phyloP scores from a whole-genome alignment of 139 green algal species.

The Chlorella vulgaris region DNA sequence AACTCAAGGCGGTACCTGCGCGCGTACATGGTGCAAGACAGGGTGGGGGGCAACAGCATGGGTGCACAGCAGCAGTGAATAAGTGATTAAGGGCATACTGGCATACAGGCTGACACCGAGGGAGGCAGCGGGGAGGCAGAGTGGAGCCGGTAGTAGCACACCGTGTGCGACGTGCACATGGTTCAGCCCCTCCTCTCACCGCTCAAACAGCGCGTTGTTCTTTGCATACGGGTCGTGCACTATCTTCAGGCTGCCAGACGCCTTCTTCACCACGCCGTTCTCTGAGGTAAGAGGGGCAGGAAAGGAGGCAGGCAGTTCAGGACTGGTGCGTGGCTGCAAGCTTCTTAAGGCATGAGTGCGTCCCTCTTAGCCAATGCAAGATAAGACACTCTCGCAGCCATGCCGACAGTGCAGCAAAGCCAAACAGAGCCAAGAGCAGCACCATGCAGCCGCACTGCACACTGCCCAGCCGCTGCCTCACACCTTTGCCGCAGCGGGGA shows the following conservation, averaged over 20 bases:
- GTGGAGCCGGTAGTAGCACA: too few relatives aligned
- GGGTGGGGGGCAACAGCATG: neutral
- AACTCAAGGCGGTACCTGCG: slow-evolving; percentile 58
- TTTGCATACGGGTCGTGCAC: slow-evolving; percentile 93
- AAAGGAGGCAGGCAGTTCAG: neutral
- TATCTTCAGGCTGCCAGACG: slow-evolving; percentile 76
- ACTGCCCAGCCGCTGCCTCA: neutral
- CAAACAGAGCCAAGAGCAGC: too few relatives aligned
- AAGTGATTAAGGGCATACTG: too few relatives aligned
- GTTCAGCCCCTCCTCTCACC: slow-evolving; percentile 34
- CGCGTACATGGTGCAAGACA: neutral
- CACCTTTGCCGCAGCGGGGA: slow-evolving; percentile 71
- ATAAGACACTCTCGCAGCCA: too few relatives aligned
- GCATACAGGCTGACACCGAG: too few relatives aligned
- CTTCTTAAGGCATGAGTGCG: too few relatives aligned
- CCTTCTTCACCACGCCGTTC: slow-evolving; percentile 91
- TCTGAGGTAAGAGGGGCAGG: slow-evolving; percentile 2
- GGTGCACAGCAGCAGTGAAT: neutral
- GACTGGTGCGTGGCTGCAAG: neutral
- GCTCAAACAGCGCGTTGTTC: slow-evolving; percentile 52
- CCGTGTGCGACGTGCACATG: neutral
- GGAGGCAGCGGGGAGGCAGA: too few relatives aligned
- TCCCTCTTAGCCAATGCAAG: neutral
- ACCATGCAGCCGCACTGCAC: too few relatives aligned
- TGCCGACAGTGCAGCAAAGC: too few relatives aligned